A percentile compares a stretch with the other conserved stretches of the same genome.
These are phyloP conservation scores for Triangularia verruculosa DNA, from an alignment of 2,329 filamentous ascomycete genomes.

Conservation along the genomic window DNA sequence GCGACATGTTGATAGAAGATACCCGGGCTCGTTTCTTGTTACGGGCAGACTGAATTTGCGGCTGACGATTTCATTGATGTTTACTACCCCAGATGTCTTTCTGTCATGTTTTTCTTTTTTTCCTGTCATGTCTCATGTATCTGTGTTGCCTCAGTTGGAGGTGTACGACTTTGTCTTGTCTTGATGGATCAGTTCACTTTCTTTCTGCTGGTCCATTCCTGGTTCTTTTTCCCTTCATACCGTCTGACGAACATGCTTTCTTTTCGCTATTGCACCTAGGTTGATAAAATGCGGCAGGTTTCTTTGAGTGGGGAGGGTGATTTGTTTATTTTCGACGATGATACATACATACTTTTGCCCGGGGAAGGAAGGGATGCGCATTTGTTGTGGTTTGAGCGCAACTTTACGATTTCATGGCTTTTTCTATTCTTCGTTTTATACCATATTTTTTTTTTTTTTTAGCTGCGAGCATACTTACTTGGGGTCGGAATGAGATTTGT, in stretches of 20 bases:
- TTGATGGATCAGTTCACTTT: not conserved
- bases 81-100: slow-evolving; percentile 10
- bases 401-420: not conserved
- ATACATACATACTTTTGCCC: not conserved
- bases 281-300: not conserved
- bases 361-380: not conserved
- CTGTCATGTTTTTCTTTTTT: slow-evolving; percentile 10
- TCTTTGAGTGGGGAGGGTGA: not conserved
- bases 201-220: not conserved
- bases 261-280: not conserved
- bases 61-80: slow-evolving; percentile 22
- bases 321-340: not conserved
- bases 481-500: not conserved
- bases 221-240: not conserved
- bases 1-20: slow-evolving; percentile 31
- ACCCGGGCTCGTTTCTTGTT: slow-evolving; percentile 29
- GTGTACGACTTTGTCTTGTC: not conserved
- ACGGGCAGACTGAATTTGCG: slow-evolving; percentile 28
- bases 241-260: not conserved
- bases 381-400: not conserved
- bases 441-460: not conserved
- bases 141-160: not conserved
- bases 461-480: not conserved
- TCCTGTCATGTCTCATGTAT: slow-evolving; percentile 10
- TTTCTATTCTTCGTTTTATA: not conserved